Percentiles rank a stretch among this genome's conserved stretches.
phyloP scores from a whole-genome alignment of 108 stramenopile genomes.

The Cafeteria roenbergensis region DNA sequence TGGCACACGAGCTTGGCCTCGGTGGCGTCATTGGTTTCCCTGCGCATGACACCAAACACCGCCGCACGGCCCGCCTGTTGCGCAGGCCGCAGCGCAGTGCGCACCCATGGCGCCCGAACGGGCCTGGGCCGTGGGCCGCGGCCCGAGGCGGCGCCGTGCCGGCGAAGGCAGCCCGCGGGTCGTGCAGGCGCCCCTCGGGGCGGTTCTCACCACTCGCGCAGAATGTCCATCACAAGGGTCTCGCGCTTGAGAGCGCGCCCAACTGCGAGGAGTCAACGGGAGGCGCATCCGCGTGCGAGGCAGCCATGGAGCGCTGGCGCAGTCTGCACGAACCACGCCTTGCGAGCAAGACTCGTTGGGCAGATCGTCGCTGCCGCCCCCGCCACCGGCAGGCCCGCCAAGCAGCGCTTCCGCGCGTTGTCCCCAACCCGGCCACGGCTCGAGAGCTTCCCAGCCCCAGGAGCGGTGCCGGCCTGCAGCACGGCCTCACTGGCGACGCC shows the following conservation, averaged over 20 bases:
- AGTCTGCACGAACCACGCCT: too few relatives aligned
- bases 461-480: too few relatives aligned
- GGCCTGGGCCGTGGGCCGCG: too few relatives aligned
- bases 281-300: not conserved
- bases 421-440: too few relatives aligned
- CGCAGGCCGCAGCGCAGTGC: too few relatives aligned
- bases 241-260: slow-evolving; percentile 3
- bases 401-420: too few relatives aligned
- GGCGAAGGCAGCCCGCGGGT: not conserved
- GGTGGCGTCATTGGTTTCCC: not conserved
- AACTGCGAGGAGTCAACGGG: not conserved
- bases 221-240: not conserved
- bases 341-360: too few relatives aligned
- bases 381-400: too few relatives aligned
- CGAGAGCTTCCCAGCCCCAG: too few relatives aligned
- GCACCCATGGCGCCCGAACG: too few relatives aligned
- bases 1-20: slow-evolving; percentile 11
- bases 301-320: not conserved
- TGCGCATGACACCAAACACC: not conserved
- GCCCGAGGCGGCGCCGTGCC: too few relatives aligned
- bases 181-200: not conserved
- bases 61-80: not conserved
- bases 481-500: not conserved
- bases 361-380: too few relatives aligned
- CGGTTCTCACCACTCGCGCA: not conserved